phyloP scores from a whole-genome alignment of 1,284 basidiomycete genomes.

The Ceratobasidium sp. region DNA sequence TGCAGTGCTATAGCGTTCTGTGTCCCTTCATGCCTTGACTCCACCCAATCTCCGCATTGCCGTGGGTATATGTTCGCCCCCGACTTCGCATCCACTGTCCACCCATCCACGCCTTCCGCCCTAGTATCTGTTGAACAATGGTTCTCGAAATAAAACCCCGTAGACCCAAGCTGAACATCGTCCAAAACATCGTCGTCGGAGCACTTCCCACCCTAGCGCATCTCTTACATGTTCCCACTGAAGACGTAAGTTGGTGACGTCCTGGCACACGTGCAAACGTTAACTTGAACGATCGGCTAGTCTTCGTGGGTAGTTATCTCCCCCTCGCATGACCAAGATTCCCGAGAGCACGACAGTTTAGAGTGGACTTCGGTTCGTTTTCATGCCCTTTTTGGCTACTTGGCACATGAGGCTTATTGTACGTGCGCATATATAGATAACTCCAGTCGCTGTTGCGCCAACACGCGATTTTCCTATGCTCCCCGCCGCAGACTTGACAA shows the following conservation, averaged over 20 bases:
- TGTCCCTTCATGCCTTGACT: not conserved
- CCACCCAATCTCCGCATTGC: not conserved
- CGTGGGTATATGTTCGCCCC: constrained; percentile 7
- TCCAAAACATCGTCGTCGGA: constrained; percentile 13
- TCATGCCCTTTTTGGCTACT: not conserved
- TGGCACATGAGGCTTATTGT: constrained; percentile 4
- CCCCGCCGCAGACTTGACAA: constrained; percentile 10
- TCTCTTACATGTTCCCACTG: constrained; percentile 11
- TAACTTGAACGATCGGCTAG: not conserved
- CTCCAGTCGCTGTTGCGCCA: not conserved
- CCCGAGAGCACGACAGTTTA: not conserved
- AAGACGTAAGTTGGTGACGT: constrained; percentile 19
- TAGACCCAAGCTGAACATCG: not conserved
- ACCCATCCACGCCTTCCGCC: not conserved
- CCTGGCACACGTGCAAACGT: not conserved
- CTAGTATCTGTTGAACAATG: not conserved
- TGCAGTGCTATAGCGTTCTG: not conserved
- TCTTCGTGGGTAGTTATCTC: not conserved
- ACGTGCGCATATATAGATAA: constrained; percentile 29
- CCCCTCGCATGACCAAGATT: not conserved
- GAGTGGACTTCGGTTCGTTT: constrained; percentile 25
- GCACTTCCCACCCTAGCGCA: constrained; percentile 16
- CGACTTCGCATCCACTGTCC: not conserved
- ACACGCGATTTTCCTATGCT: constrained; percentile 30
- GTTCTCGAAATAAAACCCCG: not conserved